Conservation (phyloP, 169 alveolate species). For the Hepatocystis sp. region DNA sequence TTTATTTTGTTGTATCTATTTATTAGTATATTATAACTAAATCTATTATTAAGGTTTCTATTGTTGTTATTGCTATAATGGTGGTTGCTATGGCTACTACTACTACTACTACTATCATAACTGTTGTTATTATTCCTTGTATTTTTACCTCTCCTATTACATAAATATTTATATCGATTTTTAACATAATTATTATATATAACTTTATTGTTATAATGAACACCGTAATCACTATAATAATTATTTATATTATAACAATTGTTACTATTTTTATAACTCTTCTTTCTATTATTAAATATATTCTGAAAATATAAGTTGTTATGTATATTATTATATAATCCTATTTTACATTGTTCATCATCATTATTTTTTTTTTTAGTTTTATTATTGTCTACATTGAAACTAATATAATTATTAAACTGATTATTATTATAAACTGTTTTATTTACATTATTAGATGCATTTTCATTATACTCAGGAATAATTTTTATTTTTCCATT, state of each 20-base stretch:
- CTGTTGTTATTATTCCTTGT: neutral
- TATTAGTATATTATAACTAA: no score
- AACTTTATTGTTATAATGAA: conserved; percentile 8
- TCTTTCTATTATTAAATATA: conserved; percentile 20
- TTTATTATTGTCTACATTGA: conserved; percentile 30
- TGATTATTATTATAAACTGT: conserved; percentile 15
- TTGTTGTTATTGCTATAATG: neutral
- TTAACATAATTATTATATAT: conserved; percentile 1
- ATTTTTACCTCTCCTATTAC: conserved; percentile 10
- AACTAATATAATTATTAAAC: conserved; percentile 15
- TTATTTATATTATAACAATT: neutral
- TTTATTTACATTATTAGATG: conserved; percentile 31
- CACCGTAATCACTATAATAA: conserved; percentile 17
- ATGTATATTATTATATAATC: conserved; percentile 31
- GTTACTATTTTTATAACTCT: conserved; percentile 3
- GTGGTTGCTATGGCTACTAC: no score
- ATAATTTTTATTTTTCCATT: conserved; percentile 3
- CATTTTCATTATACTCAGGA: conserved; percentile 42
- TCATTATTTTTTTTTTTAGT: conserved; percentile 21
- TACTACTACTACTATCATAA: no score
- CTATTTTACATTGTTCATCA: conserved; percentile 27
- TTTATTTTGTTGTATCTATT: conserved; percentile 3
- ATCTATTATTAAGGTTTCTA: neutral
- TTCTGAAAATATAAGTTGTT: conserved; percentile 37
- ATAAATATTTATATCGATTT: conserved; percentile 3